Conservation (phyloP, 805 yeast species). For the Maudiozyma turicensis region DNA sequence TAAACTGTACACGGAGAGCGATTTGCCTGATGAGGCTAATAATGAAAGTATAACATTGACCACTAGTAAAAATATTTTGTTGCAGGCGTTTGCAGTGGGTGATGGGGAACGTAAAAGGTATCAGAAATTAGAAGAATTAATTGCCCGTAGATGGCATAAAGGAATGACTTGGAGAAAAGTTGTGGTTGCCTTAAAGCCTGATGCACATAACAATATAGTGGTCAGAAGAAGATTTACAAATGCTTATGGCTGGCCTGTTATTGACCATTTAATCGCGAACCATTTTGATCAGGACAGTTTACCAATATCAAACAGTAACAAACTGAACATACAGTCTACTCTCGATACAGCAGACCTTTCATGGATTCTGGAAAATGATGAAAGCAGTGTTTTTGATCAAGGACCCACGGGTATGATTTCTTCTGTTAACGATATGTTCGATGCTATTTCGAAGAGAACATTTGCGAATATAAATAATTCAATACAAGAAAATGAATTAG, state of each 20-base stretch:
- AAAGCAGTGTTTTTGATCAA: conserved; percentile 34
- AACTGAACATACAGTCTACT: background rate
- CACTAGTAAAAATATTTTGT: conserved; percentile 19
- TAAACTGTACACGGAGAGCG: conserved; percentile 44
- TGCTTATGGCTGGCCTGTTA: conserved; percentile 78
- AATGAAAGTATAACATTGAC: conserved; percentile 6
- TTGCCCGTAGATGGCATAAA: conserved; percentile 83
- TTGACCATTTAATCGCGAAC: conserved; percentile 51
- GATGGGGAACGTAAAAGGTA: conserved; percentile 51
- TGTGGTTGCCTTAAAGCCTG: conserved; percentile 74
- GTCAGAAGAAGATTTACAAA: conserved; percentile 83
- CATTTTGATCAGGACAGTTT: conserved; percentile 39
- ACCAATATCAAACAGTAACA: background rate
- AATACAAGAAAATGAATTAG: background rate
- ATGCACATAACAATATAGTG: conserved; percentile 88
- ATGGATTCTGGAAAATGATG: conserved; percentile 41
- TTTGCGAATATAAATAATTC: background rate
- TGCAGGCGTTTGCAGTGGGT: conserved; percentile 27
- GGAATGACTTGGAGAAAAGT: conserved; percentile 87
- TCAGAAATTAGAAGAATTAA: conserved; percentile 66
- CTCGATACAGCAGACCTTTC: conserved; percentile 6
- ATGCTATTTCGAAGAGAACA: conserved; percentile 32
- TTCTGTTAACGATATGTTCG: conserved; percentile 52
- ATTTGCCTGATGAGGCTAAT: conserved; percentile 32
- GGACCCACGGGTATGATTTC: conserved; percentile 68